Evolutionary conservation across 352 stramenopile genomes (phyloP), one percentile per base, ranked within the genome.

Genomic region (Globisporangium cederbergense): DNA sequence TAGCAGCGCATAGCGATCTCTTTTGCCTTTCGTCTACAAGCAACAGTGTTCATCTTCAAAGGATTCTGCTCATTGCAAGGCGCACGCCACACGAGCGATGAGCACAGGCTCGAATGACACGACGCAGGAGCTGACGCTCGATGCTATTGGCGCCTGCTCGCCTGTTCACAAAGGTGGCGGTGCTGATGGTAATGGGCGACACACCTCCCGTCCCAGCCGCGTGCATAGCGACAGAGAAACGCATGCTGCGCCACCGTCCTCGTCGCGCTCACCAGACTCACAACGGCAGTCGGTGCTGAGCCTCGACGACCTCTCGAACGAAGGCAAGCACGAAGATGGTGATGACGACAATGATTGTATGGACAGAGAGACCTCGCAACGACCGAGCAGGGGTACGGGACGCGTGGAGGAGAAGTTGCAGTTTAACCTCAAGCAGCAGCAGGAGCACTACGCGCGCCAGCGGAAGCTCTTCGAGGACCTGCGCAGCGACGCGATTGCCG

Each of bases 391-490:
- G 30, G 45, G 62, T 28, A 81, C 64, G 16, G 66, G 74, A 43
- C 70, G 70, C 38, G 72, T 91, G 54, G 79, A 91, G 54, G 57
- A 60, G 10, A 76, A 74, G 64, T 68, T 89, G 45, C 76, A 87
- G 64, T 66, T 64, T 25, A 88, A 86, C 36, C 59, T 89, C 2
- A 73, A 75, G 61, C 72, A 86, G 60, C 78, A 89, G 64, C 78
- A 88, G 45, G 75, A 76, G 34, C 78, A 89, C 49, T 88, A 88
- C 57, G 81, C 74, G 11, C 68, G 78, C 10, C 81, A 91, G 51
- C 75, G 81, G 6, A 64, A 76, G 51, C 70, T 91, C 8, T 84
- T 90, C 22, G 79, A 85, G 40, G 76, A 79, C n/a, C 71, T 90
- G n/a, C 70, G 68, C 10, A 64, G 61, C 3, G 69, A 72, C 36